Base-by-base conservation (phyloP, 1,284 basidiomycete genomes). In the Agroathelia rolfsii region DNA sequence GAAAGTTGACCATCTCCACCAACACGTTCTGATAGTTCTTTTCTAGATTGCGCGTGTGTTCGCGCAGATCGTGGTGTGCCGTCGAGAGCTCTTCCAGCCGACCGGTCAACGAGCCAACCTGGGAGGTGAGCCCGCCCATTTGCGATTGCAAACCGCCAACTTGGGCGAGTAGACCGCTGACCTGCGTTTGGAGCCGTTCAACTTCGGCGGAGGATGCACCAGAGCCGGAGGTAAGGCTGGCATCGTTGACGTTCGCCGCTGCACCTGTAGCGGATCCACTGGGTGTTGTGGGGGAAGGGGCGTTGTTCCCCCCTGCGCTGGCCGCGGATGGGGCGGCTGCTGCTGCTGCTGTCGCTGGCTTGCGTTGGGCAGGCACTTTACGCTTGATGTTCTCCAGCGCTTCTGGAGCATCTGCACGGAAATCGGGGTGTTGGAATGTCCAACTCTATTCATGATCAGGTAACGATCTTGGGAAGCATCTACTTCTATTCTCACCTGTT, bases 351-450 rank as follows among this genome's bases (percentile, higher is more conserved):
- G 7, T 16, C 27, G 5, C 41, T 3, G 60, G 51, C 58, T 79
- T 83, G 40, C 77, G 75, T 34, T 74, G 71, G 8, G 74, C 68
- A 24, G 88, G 87, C 10, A 86, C 82, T 59, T 94, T 94, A 44
- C 90, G 81, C 59, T 92, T 92, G 61, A 96, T 95, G 48, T 89
- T 87, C 53, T 96, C 90, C 31, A 96, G 75, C 10, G 78, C 79
- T 34, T 87, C 78, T 28, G 79, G 77, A 20, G 85, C 66, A 54
- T 92, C 84, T 6, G 87, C 77, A 45, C 85, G 83, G 56, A 98
- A 97, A 51, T 90, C 83, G 4, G 92, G 89, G 56, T 97, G 93
- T 33, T 84, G 77, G 55, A 98, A 98, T 18, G 92, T 94, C 93
- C 94, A 98, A 40, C 78, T 79, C 75, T 88, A 58, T 53, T 47